Conservation (phyloP, 2,329 filamentous ascomycete genomes). For the Fusarium stilboides region DNA sequence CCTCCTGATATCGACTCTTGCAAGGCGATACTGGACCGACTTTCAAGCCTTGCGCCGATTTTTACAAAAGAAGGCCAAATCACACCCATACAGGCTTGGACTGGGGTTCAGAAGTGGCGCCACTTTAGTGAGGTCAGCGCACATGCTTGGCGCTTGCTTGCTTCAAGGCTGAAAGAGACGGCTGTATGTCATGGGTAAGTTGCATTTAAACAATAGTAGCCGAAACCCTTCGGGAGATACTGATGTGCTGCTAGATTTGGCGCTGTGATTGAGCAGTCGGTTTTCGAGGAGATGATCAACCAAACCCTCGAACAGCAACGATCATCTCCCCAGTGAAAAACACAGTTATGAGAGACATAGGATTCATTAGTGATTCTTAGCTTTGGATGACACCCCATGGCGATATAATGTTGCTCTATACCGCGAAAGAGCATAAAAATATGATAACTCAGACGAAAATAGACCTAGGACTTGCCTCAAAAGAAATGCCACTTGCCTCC, state of each 20-base stretch:
- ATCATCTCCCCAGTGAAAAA: background rate
- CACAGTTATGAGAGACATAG: too few species aligned
- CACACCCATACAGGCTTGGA: slow-evolving; percentile 35
- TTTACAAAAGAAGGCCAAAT: slow-evolving; percentile 24
- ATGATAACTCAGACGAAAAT: background rate
- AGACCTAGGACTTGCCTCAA: background rate
- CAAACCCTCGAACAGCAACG: slow-evolving; percentile 4
- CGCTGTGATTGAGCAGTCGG: slow-evolving; percentile 26
- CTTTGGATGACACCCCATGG: too few species aligned
- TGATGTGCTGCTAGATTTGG: slow-evolving; percentile 14
- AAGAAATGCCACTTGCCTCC: background rate
- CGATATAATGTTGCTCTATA: too few species aligned
- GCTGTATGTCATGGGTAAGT: slow-evolving; percentile 33
- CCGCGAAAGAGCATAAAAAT: background rate
- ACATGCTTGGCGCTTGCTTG: slow-evolving; percentile 3
- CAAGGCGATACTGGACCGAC: slow-evolving; percentile 7
- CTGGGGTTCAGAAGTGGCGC: slow-evolving; percentile 12
- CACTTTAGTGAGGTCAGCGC: slow-evolving; percentile 12
- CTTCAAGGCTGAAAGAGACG: slow-evolving; percentile 9
- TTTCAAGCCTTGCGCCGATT: slow-evolving; percentile 22
- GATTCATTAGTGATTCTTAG: too few species aligned
- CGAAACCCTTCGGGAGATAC: background rate
- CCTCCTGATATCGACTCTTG: background rate
- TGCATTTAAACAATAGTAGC: fast-evolving
- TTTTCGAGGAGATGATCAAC: slow-evolving; percentile 26